Evolutionary conservation across 176 grass and related monocot species (phyloP).

Genomic region (Avena insularis): DNA sequence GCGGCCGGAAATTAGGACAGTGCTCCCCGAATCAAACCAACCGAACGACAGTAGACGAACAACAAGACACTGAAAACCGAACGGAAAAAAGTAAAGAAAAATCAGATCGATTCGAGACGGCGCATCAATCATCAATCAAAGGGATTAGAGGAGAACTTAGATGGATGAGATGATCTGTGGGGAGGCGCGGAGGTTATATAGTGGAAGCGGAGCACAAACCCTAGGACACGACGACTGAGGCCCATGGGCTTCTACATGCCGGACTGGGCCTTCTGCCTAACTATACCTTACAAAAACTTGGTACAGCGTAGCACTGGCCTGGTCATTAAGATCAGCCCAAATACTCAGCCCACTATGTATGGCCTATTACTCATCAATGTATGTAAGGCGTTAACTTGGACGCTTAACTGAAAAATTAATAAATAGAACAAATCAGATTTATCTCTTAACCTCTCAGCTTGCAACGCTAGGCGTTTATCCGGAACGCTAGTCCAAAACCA

Average conservation of each 20-base stretch:
- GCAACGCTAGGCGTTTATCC: too few species aligned
- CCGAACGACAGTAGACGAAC: background rate
- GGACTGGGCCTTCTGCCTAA: background rate
- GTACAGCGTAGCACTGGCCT: too few species aligned
- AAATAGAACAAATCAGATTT: too few species aligned
- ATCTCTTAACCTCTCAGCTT: too few species aligned
- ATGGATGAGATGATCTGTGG: background rate
- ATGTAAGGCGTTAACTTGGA: too few species aligned
- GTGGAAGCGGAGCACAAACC: background rate
- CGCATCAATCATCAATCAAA: background rate
- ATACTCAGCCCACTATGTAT: background rate
- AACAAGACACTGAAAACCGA: background rate
- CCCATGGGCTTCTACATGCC: background rate
- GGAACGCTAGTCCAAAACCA: too few species aligned
- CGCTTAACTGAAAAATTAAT: too few species aligned
- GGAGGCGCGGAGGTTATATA: background rate
- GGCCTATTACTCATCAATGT: background rate
- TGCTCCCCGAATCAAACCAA: constrained; percentile 1
- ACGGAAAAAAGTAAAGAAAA: background rate
- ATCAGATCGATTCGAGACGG: background rate
- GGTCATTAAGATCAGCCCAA: too few species aligned
- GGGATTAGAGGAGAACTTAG: background rate
- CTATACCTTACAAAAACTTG: background rate
- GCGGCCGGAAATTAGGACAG: constrained; percentile 28
- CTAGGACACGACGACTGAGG: background rate